Conservation (phyloP, 257 asterid species). For the Avicennia marina region DNA sequence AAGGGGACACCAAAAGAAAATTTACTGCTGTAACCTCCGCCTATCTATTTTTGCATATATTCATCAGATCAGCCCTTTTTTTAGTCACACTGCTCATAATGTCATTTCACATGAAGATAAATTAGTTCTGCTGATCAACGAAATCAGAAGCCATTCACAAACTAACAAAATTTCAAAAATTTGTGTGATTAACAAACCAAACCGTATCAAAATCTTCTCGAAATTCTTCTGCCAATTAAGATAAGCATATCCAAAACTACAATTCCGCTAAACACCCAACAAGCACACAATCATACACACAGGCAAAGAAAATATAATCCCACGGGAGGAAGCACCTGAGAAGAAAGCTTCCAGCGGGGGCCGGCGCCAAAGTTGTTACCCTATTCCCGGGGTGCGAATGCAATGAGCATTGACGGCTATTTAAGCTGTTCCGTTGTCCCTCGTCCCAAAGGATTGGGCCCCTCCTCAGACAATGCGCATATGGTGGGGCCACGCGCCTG, state of each 20-base stretch:
- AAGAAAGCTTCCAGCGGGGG: neutral
- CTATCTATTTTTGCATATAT: too few species aligned
- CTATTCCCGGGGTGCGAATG: slow-evolving; percentile 8
- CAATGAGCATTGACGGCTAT: slow-evolving; percentile 13
- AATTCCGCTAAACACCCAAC: too few species aligned
- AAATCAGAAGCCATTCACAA: neutral
- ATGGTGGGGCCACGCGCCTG: too few species aligned
- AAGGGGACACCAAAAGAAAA: too few species aligned
- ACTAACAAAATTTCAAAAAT: slow-evolving; percentile 1
- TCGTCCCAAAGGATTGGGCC: slow-evolving; percentile 10
- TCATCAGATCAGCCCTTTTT: too few species aligned
- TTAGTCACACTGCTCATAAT: too few species aligned
- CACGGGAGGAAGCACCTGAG: slow-evolving; percentile 17
- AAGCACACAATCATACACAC: too few species aligned
- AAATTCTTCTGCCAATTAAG: slow-evolving; percentile 12
- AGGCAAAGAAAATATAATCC: neutral
- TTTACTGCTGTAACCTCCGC: too few species aligned
- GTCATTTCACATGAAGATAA: too few species aligned
- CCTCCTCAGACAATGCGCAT: slow-evolving; percentile 10
- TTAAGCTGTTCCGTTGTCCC: slow-evolving; percentile 18
- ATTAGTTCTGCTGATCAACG: neutral
- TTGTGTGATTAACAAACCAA: neutral
- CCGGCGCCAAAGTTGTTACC: neutral
- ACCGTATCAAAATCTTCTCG: slow-evolving; percentile 18
- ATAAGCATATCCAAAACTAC: neutral